A percentile compares a stretch with the other conserved stretches of the same genome.
These are phyloP conservation scores for Takashimella tepidaria DNA, from an alignment of 1,284 basidiomycete genomes.

Conservation along the genomic window DNA sequence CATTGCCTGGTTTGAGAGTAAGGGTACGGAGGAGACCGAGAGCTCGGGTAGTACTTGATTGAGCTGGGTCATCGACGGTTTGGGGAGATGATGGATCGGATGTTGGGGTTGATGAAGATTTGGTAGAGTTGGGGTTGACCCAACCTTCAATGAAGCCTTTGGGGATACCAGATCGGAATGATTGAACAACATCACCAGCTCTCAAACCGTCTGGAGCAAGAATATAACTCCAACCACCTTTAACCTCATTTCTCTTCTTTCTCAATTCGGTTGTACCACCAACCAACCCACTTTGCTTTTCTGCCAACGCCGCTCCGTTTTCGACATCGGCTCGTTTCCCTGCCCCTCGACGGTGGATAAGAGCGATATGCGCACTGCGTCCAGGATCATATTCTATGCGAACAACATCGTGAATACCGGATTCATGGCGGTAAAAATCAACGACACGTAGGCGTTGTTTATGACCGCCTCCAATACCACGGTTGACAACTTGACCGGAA, in stretches of 20 bases:
- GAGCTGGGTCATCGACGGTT: conserved; percentile 6
- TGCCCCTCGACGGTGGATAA: conserved; percentile 52
- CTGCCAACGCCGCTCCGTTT: conserved; percentile 30
- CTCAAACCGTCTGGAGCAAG: conserved; percentile 84
- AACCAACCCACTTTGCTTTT: conserved; percentile 11
- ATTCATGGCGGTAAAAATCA: conserved; percentile 74
- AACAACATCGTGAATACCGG: conserved; percentile 80
- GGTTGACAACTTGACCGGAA: conserved; percentile 80
- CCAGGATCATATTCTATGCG: conserved; percentile 97
- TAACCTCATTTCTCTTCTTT: conserved; percentile 29
- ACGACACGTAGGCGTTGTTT: conserved; percentile 76
- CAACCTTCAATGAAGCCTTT: conserved; percentile 67
- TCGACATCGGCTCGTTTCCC: conserved; percentile 31
- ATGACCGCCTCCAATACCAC: conserved; percentile 87
- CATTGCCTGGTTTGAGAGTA: conserved; percentile 87
- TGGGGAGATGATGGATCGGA: conserved; percentile 18
- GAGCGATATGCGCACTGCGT: conserved; percentile 87
- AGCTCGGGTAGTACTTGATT: conserved; percentile 51
- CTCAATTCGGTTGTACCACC: conserved; percentile 11
- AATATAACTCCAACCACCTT: conserved; percentile 66
- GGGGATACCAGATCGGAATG: conserved; percentile 77
- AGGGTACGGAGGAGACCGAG: conserved; percentile 79
- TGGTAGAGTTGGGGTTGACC: conserved; percentile 37
- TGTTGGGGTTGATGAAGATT: background rate
- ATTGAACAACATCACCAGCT: conserved; percentile 82